Conservation (phyloP, 2,329 filamentous ascomycete species). For the Raffaelea arxii region DNA sequence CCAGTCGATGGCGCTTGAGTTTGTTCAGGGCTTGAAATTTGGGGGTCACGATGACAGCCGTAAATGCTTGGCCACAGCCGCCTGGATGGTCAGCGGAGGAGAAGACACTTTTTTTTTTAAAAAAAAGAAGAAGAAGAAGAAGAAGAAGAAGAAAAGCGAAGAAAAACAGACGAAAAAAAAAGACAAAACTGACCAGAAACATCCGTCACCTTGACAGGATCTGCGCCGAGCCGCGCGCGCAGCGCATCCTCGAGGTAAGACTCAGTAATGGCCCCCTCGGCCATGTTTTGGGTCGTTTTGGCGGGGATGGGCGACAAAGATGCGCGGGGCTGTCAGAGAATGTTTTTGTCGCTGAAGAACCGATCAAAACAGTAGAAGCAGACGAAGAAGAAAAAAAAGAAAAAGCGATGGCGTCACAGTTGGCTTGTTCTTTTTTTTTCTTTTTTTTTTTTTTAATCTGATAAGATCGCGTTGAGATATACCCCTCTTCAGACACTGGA, state of each 20-base stretch:
- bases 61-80: slow-evolving; percentile 53
- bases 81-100: slow-evolving; percentile 25
- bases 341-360: no score
- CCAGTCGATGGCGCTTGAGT: slow-evolving; percentile 75
- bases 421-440: no score
- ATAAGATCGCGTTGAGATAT: no score
- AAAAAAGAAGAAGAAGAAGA: not conserved
- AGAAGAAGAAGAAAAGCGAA: not conserved
- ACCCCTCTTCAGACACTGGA: no score
- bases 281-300: slow-evolving; percentile 28
- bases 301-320: slow-evolving; percentile 5
- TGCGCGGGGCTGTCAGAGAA: no score
- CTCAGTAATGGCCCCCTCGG: slow-evolving; percentile 58
- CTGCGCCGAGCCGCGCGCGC: slow-evolving; percentile 58
- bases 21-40: slow-evolving; percentile 63
- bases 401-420: no score
- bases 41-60: slow-evolving; percentile 51
- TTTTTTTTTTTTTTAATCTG: no score
- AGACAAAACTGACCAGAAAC: slow-evolving; percentile 61
- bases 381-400: no score
- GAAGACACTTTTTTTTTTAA: no score
- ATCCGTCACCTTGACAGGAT: slow-evolving; percentile 80
- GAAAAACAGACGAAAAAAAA: not conserved
- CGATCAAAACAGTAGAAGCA: no score
- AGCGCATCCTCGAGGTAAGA: slow-evolving; percentile 61